Conservation (phyloP, 192 early-diverging fungal species). For the Coemansia interrupta region DNA sequence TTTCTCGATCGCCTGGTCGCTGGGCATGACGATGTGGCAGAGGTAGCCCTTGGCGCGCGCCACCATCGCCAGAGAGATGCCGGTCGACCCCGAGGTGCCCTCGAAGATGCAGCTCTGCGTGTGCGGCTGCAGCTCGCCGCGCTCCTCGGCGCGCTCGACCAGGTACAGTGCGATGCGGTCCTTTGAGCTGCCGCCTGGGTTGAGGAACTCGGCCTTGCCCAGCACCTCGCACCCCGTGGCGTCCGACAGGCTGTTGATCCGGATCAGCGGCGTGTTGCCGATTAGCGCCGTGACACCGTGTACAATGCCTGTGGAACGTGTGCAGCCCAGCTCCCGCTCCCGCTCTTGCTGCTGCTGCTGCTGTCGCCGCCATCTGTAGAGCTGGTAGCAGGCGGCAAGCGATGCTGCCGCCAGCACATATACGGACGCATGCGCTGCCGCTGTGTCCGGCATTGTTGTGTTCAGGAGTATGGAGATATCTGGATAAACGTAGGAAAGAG, state of each 20-base stretch:
- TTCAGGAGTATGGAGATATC: no score
- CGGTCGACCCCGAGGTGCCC: constrained; percentile 93
- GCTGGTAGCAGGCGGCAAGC: no score
- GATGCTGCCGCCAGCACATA: no score
- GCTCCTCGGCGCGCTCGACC: constrained; percentile 71
- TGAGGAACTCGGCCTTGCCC: constrained; percentile 79
- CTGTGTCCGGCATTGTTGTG: no score
- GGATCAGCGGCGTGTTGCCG: constrained; percentile 88
- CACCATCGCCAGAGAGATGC: constrained; percentile 91
- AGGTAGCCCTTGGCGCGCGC: constrained; percentile 84
- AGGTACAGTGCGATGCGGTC: constrained; percentile 89
- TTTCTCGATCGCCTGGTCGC: constrained; percentile 90
- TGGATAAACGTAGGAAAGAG: no score
- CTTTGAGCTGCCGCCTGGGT: constrained; percentile 89
- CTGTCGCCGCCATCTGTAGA: no score
- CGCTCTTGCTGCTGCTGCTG: no score
- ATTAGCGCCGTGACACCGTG: constrained; percentile 76
- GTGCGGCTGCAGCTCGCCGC: constrained; percentile 67
- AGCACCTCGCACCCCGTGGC: constrained; percentile 87
- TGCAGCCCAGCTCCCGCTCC: no score
- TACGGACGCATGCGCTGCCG: no score
- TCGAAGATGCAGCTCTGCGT: constrained; percentile 82
- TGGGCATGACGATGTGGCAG: constrained; percentile 95
- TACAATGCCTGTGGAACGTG: no score
- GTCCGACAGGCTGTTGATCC: constrained; percentile 79